Base-by-base conservation (phyloP, 1,139 yeast species). In the Zygosaccharomyces sapae region DNA sequence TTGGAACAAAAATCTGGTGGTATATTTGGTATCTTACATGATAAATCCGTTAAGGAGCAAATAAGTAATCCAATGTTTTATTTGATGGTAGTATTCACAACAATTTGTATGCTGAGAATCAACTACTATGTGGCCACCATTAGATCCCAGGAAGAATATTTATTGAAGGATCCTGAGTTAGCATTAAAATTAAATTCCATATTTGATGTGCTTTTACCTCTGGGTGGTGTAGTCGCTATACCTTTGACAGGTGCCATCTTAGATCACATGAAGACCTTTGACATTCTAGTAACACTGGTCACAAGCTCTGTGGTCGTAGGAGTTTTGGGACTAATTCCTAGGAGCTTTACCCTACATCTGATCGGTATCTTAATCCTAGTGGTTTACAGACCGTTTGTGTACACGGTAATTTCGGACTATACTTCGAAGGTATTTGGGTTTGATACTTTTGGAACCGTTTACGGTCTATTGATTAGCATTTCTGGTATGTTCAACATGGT, bases 401-500 rank as follows among this genome's bases (percentile, higher is more conserved):
- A 88, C 67, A 89, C 97, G 1, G 88, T 95, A 0, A 86, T 89
- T 1, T 85, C 95, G 4, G 97, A 90, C 66, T 87, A 82, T 62
- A 79, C 90, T 63, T 95, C 96, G 37, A 90, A 90, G 62, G 94
- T 89, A 16, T 90, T 90, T 70, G 97, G 97, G 0, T 89, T 86
- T 66, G 85, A 81, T 48, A 88, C 95, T 1, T 90, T 90, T 68
- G 96, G 97, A 35, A 83, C 90, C 1, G 81, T 89, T 12, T 90
- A 90, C 64, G 97, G 97, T 0, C 71, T 90, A 8, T 76, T 88
- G 59, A 86, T 88, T 59, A 83, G 89, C 49, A 71, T 86, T 51
- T 79, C 95, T 13, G 97, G 97, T 1, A 57, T 83, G 22, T 79
- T 84, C 66, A 90, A 88, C 65, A 72, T 88, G 55, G 62, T 78